Evolutionary conservation across 1,284 basidiomycete genomes (phyloP).

Genomic region (Thelephora terrestris): DNA sequence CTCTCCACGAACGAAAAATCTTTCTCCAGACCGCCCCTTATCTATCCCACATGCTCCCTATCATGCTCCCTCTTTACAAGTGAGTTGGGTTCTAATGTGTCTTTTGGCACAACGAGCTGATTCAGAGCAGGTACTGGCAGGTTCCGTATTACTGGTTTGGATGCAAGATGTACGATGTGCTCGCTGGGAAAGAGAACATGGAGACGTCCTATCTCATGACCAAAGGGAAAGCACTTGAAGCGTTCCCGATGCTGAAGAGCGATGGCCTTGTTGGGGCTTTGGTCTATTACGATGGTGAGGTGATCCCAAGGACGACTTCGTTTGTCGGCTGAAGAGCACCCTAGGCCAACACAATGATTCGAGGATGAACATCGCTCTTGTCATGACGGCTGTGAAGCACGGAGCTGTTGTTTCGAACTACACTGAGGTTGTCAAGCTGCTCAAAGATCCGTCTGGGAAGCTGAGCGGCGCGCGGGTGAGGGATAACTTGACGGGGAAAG

Average conservation of each 20-base stretch:
- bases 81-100: constrained; percentile 23
- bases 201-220: constrained; percentile 92
- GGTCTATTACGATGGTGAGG: constrained; percentile 93
- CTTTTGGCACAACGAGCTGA: constrained; percentile 2
- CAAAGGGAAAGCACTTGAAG: constrained; percentile 85
- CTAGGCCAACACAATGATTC: constrained; percentile 96
- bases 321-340: constrained; percentile 2
- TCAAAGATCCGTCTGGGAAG: constrained; percentile 61
- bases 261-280: constrained; percentile 92
- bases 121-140: constrained; percentile 75
- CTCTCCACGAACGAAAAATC: constrained; percentile 85
- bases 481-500: constrained; percentile 78
- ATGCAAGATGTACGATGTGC: constrained; percentile 93
- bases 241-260: constrained; percentile 93
- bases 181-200: constrained; percentile 97
- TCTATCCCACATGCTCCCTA: constrained; percentile 85
- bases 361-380: constrained; percentile 92
- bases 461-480: constrained; percentile 72
- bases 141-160: constrained; percentile 94
- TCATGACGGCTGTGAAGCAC: constrained; percentile 91
- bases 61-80: constrained; percentile 91
- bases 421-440: constrained; percentile 74
- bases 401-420: constrained; percentile 90
- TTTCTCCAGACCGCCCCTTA: constrained; percentile 97
- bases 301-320: too few relatives aligned